phyloP scores from a whole-genome alignment of 495 filamentous ascomycete genomes.

The Penicillium macrosclerotiorum region DNA sequence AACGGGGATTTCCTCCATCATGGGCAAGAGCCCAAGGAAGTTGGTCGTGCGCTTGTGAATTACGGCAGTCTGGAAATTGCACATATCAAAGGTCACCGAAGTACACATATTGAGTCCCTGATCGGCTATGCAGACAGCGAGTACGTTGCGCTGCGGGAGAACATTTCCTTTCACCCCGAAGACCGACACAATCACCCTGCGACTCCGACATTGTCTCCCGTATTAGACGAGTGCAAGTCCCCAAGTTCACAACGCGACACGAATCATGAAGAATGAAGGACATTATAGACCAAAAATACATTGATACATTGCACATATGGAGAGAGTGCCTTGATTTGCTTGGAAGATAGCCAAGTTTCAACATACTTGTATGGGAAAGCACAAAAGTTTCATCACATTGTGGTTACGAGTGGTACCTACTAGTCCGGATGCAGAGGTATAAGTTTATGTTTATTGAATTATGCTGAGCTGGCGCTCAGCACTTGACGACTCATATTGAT shows the following conservation, averaged over 20 bases:
- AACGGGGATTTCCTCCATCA: constrained; percentile 45
- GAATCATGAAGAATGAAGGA: constrained; percentile 1
- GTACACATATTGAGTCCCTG: constrained; percentile 70
- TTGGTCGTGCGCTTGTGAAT: constrained; percentile 90
- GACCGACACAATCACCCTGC: constrained; percentile 15
- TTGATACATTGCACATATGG: constrained; percentile 5
- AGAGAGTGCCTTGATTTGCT: background rate
- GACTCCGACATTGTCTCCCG: constrained; percentile 44
- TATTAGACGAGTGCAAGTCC: constrained; percentile 24
- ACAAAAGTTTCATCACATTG: constrained; percentile 4
- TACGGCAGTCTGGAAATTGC: constrained; percentile 82
- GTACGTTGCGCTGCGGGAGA: constrained; percentile 88
- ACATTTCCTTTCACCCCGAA: constrained; percentile 64
- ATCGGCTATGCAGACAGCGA: constrained; percentile 92
- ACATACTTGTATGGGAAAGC: background rate
- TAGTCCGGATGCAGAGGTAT: no score
- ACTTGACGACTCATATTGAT: no score
- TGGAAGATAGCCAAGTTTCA: background rate
- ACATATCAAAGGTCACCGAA: constrained; percentile 80
- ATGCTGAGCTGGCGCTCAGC: no score
- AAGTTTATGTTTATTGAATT: no score
- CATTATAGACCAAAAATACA: background rate
- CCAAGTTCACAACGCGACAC: constrained; percentile 1
- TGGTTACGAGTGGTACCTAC: background rate
- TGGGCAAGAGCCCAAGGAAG: constrained; percentile 60